Percentiles rank a stretch among this genome's conserved stretches.
These are phyloP conservation scores for Saccharomycopsis microspora DNA, from an alignment of 805 yeast genomes.

Conservation along the genomic window DNA sequence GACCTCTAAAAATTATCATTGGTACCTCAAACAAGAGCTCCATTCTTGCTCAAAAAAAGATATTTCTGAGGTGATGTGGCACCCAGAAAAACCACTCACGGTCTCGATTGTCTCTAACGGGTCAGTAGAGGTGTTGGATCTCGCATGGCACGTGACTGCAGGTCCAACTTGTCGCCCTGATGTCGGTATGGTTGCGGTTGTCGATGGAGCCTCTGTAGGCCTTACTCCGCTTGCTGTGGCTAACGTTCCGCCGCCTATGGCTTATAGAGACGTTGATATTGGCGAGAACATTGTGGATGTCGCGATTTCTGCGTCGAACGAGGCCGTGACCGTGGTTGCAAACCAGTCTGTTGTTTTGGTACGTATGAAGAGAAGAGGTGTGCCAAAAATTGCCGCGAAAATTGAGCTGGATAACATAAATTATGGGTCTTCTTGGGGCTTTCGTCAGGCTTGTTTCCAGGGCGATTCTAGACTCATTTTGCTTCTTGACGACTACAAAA, in stretches of 20 bases:
- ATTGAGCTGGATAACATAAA: background rate
- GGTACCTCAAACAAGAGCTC: constrained; percentile 85
- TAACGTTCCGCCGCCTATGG: constrained; percentile 91
- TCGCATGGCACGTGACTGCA: constrained; percentile 46
- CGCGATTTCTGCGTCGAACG: constrained; percentile 53
- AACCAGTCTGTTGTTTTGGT: constrained; percentile 2
- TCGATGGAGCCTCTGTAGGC: constrained; percentile 62
- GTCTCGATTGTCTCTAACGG: constrained; percentile 49
- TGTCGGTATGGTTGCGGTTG: constrained; percentile 66
- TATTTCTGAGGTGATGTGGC: constrained; percentile 53
- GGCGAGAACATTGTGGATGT: constrained; percentile 47
- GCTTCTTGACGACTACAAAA: constrained; percentile 38
- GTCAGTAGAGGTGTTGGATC: constrained; percentile 51
- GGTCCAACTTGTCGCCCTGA: constrained; percentile 73
- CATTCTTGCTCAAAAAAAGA: constrained; percentile 20
- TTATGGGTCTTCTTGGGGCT: constrained; percentile 17
- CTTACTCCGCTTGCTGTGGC: constrained; percentile 79
- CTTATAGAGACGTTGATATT: constrained; percentile 53
- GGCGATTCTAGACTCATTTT: constrained; percentile 40
- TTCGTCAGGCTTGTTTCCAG: constrained; percentile 52
- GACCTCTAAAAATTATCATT: constrained; percentile 88
- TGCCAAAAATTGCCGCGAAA: constrained; percentile 1
- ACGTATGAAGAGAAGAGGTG: constrained; percentile 1
- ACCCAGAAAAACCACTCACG: constrained; percentile 78
- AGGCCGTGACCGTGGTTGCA: constrained; percentile 36